Base-by-base conservation (phyloP, 805 yeast genomes). In the Cyberlindnera subsufficiens region DNA sequence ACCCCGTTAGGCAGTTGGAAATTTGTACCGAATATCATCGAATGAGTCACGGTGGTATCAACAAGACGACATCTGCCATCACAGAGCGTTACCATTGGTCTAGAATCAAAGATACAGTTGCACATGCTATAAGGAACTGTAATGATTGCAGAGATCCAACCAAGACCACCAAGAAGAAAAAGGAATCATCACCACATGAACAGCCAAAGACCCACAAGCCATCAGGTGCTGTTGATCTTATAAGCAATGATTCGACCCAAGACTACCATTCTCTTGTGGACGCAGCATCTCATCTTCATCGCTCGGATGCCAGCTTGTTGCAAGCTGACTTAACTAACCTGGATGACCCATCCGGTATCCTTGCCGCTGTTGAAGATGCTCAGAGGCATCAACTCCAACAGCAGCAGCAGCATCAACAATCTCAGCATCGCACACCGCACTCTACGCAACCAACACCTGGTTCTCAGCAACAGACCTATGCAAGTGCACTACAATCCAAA, bases 31-130 rank as follows among this genome's bases (percentile, higher is more conserved):
- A 81, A 35, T 65, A 78, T 17, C 99, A 91, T 59, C 58, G 72
- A 49, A 62, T 72, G 17, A 76, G 73, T 36, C 99, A 91, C 59
- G 82, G 82, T 11, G 98, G 98, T 10, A 88, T 91, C 49, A 91
- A 91, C 65, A 86, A 82, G 56, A 82, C 95, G 2, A 89, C 96
- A 0, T 67, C 91, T 0, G 65, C 75, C 15, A 77, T 93, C 15
- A 77, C 90, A 1, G 93, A 85, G 48, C 75, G 77, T 52, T 91
- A 85, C 53, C 95, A 88, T 61, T 91, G 98, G 97, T 77, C 88
- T 1, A 76, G 95, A 40, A 85, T 91, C 49, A 90, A 93, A 63
- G 88, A 79, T 43, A 87, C 96, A 0, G 96, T 86, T 1, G 80
- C 85, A 1, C 77, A 79, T 27, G 91, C 87, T 1, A 80, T 90